These are phyloP conservation scores for Jaltomata sinuosa DNA, from an alignment of 257 asterid genomes.

Conservation along the genomic window DNA sequence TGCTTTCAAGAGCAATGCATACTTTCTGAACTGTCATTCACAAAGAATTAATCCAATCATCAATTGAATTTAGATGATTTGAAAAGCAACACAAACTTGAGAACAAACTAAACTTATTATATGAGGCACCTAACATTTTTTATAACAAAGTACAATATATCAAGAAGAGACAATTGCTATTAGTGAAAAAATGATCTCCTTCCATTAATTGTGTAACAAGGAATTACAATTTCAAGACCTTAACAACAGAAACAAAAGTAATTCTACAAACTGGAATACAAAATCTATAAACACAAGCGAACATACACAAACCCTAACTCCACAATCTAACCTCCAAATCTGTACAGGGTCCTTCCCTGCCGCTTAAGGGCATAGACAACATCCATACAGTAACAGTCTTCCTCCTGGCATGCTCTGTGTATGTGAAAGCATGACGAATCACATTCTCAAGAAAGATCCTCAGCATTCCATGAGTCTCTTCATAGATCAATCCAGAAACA, in stretches of 20 bases:
- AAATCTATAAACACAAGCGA: neutral
- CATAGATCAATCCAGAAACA: no score
- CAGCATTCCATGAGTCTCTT: no score
- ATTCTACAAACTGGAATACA: neutral
- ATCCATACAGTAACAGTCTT: neutral
- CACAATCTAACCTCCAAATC: neutral
- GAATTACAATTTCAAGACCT: neutral
- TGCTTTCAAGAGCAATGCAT: neutral
- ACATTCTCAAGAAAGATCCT: no score
- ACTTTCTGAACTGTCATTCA: neutral
- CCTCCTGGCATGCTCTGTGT: constrained; percentile 6
- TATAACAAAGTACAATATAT: no score
- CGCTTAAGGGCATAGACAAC: neutral
- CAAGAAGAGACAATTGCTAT: neutral
- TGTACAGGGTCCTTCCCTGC: neutral
- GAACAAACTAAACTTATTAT: neutral
- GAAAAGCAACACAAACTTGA: neutral
- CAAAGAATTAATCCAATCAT: neutral
- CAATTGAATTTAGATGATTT: neutral
- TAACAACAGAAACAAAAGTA: neutral
- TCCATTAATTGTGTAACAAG: neutral
- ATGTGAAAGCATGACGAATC: constrained; percentile 2
- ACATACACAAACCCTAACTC: no score
- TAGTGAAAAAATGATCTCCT: neutral
- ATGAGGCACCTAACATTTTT: neutral